Percentiles rank a stretch among this genome's conserved stretches.
These are phyloP conservation scores for Myxozyma melibiosi DNA, from an alignment of 805 yeast species.

Conservation along the genomic window DNA sequence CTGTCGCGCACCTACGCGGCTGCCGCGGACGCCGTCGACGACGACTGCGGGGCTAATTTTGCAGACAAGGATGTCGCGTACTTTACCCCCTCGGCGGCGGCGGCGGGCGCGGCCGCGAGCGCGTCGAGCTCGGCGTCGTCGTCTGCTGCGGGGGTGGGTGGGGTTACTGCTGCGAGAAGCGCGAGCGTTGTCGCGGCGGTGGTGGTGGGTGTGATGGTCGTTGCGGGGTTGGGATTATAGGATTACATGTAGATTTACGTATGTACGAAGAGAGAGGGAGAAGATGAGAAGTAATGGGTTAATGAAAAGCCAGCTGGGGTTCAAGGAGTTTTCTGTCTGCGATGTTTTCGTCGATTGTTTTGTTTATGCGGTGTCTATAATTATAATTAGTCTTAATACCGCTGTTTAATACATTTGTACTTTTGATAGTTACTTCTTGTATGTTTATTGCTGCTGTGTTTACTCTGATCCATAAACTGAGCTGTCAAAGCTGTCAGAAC, in stretches of 20 bases:
- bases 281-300: background rate
- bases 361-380: too few species aligned
- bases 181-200: background rate
- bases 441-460: too few species aligned
- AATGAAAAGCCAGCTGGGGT: too few species aligned
- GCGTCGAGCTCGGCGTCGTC: background rate
- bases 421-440: too few species aligned
- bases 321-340: too few species aligned
- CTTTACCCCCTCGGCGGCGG: conserved; percentile 3
- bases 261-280: background rate
- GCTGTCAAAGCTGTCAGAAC: too few species aligned
- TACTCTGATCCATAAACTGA: too few species aligned
- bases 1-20: conserved; percentile 38
- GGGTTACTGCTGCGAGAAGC: background rate
- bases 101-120: background rate
- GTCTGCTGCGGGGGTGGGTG: too few species aligned
- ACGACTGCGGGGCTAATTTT: conserved; percentile 29
- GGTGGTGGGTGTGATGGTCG: background rate
- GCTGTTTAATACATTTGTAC: too few species aligned
- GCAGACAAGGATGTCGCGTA: conserved; percentile 4
- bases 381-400: too few species aligned
- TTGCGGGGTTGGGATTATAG: background rate
- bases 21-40: conserved; percentile 35
- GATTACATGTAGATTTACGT: background rate
- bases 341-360: too few species aligned